Evolutionary conservation across 208 protist species (phyloP).

Genomic region (Strigomonas culicis): DNA sequence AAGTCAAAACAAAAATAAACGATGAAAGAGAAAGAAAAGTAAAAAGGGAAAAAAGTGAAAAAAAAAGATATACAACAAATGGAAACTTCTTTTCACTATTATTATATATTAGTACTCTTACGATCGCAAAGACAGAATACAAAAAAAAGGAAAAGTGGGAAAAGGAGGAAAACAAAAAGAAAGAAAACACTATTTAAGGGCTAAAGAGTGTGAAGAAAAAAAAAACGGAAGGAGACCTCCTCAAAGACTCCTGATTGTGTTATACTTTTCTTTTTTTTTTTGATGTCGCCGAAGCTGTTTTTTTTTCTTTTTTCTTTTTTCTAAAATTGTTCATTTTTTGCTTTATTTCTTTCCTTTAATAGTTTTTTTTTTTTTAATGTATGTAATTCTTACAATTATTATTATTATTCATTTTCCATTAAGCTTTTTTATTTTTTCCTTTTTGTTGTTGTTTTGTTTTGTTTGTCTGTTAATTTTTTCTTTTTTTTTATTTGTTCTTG

Average conservation of each 20-base stretch:
- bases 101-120: too few relatives aligned
- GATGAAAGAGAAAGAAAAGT: background rate
- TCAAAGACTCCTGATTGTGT: background rate
- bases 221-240: background rate
- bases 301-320: too few relatives aligned
- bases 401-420: background rate
- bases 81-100: background rate
- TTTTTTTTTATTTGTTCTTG: too few relatives aligned
- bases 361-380: too few relatives aligned
- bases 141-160: too few relatives aligned
- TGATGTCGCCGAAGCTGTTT: background rate
- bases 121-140: too few relatives aligned
- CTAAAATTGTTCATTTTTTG: too few relatives aligned
- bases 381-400: too few relatives aligned
- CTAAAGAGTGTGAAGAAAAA: background rate
- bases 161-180: background rate
- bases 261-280: background rate
- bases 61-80: slow-evolving; percentile 5
- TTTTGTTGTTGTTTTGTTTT: too few relatives aligned
- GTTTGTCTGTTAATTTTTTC: too few relatives aligned
- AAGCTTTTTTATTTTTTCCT: too few relatives aligned
- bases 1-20: background rate
- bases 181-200: background rate
- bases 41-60: slow-evolving; percentile 1
- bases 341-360: too few relatives aligned